Percentiles rank a stretch among this genome's conserved stretches.
phyloP scores from a whole-genome alignment of 768 basidiomycete species.

The Pisolithus tinctorius region DNA sequence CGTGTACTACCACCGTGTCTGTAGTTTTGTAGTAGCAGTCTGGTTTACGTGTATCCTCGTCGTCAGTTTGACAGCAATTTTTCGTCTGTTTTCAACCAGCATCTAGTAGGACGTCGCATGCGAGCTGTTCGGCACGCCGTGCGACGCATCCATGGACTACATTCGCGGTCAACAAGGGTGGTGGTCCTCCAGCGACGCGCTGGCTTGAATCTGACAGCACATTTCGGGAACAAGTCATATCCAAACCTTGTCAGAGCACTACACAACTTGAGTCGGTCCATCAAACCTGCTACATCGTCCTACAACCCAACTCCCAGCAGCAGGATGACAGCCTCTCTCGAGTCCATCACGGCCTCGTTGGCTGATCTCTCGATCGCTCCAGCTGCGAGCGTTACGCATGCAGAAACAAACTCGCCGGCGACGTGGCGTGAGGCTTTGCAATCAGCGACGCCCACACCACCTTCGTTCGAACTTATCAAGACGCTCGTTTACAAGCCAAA shows the following conservation, averaged over 20 bases:
- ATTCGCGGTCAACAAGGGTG: constrained; percentile 6
- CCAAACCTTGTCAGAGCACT: constrained; percentile 12
- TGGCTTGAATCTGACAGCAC: constrained; percentile 16
- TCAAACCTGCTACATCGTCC: constrained; percentile 1
- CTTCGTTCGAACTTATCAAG: constrained; percentile 69
- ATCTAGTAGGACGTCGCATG: constrained; percentile 17
- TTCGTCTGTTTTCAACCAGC: constrained; percentile 1
- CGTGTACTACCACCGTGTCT: too few species aligned
- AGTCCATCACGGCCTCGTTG: constrained; percentile 35
- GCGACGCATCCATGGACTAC: constrained; percentile 19
- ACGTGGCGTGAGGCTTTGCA: constrained; percentile 73
- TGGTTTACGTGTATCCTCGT: constrained; percentile 4
- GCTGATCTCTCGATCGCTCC: constrained; percentile 51
- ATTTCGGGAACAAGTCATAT: constrained; percentile 20
- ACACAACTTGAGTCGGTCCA: constrained; percentile 6
- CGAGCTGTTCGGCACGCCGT: constrained; percentile 19
- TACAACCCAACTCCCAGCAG: constrained; percentile 8
- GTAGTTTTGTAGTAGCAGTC: background rate
- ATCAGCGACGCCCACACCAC: constrained; percentile 42
- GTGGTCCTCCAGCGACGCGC: constrained; percentile 7
- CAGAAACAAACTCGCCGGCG: constrained; percentile 58
- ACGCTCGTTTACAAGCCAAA: constrained; percentile 95
- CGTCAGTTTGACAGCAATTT: background rate
- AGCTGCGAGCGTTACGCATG: constrained; percentile 47
- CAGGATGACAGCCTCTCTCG: constrained; percentile 15